phyloP scores from a whole-genome alignment of 164 flowering plant genomes.

The Paratinospora sagittata region DNA sequence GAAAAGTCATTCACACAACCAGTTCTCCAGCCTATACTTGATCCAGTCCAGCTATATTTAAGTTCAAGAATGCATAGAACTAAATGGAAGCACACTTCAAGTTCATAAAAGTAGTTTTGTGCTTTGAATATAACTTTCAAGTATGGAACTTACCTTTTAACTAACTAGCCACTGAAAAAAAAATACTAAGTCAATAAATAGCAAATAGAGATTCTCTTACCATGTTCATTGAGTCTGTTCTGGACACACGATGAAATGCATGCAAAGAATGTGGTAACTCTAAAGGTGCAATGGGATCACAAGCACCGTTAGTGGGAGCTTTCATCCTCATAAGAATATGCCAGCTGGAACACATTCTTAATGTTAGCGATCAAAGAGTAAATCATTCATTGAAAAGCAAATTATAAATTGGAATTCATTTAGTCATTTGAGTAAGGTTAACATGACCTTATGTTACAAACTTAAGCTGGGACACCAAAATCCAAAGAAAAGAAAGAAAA shows the following conservation, averaged over 20 bases:
- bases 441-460: neutral
- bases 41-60: neutral
- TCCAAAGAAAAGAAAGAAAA: neutral
- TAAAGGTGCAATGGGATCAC: constrained; percentile 81
- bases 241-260: constrained; percentile 74
- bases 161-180: neutral
- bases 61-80: neutral
- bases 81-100: neutral
- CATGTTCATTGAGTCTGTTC: constrained; percentile 49
- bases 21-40: neutral
- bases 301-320: constrained; percentile 53
- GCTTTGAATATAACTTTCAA: neutral
- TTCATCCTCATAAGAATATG: constrained; percentile 86
- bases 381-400: neutral
- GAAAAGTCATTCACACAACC: neutral
- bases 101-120: neutral
- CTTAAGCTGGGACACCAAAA: neutral
- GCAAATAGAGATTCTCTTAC: constrained; percentile 26
- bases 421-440: neutral
- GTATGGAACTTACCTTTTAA: neutral
- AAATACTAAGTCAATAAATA: neutral
- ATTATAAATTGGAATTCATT: neutral
- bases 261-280: constrained; percentile 91
- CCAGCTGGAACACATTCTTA: constrained; percentile 53
- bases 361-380: neutral